phyloP scores from a whole-genome alignment of 2,329 filamentous ascomycete genomes.

The Xylaria sp. region DNA sequence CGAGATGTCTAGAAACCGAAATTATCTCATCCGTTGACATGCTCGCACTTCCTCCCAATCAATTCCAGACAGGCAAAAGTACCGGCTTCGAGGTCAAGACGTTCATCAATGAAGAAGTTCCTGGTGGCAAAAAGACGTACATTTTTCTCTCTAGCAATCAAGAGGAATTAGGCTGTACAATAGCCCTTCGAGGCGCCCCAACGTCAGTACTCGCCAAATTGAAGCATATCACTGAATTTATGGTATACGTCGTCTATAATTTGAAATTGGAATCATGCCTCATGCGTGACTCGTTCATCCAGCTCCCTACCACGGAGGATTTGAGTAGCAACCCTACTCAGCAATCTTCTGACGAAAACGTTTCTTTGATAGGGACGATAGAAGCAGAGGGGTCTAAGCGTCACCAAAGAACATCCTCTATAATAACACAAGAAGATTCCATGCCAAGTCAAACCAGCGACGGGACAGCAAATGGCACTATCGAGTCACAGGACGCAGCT shows the following conservation, averaged over 20 bases:
- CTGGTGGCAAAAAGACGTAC: constrained; percentile 88
- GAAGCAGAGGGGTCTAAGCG: constrained; percentile 31
- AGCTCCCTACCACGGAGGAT: constrained; percentile 74
- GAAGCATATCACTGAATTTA: constrained; percentile 96
- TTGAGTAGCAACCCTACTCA: constrained; percentile 52
- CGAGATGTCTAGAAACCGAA: constrained; percentile 88
- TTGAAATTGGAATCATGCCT: constrained; percentile 94
- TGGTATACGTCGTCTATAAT: constrained; percentile 99
- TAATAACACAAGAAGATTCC: constrained; percentile 38
- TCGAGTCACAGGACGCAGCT: constrained; percentile 2
- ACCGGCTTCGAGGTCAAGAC: constrained; percentile 95
- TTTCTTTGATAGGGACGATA: constrained; percentile 48
- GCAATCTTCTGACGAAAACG: constrained; percentile 51
- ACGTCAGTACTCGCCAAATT: constrained; percentile 77
- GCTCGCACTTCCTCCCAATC: constrained; percentile 74
- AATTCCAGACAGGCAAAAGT: constrained; percentile 80
- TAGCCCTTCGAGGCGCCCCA: constrained; percentile 85
- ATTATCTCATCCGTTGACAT: constrained; percentile 97
- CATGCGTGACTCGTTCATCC: constrained; percentile 90
- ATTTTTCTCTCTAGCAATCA: constrained; percentile 93
- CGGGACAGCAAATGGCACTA: constrained; percentile 34
- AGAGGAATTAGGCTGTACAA: constrained; percentile 91
- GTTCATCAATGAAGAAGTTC: constrained; percentile 80
- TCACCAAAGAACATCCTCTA: constrained; percentile 38
- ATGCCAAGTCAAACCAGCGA: constrained; percentile 41